Evolutionary conservation across 225 moss, liverwort and hornwort genomes (phyloP), one percentile per base, ranked within the genome.

Genomic region (Physcomitrium patens): DNA sequence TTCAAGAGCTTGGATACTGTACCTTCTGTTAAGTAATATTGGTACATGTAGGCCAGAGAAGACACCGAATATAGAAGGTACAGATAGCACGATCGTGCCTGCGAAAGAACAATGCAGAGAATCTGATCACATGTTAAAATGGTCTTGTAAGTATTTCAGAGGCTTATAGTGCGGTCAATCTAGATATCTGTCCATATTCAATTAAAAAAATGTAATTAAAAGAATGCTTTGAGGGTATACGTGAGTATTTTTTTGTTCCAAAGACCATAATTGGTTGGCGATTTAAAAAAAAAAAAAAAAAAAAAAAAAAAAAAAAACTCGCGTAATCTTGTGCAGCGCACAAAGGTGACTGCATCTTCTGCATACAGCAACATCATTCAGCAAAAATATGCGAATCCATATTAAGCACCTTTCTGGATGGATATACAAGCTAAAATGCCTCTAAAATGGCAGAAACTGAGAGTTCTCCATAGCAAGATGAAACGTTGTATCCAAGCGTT

Each of bases 1-100:
- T 86, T 81, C 65, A 91, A 78, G 63, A 91, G 86, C 63, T 49
- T 86, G 26, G 74, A 65, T 44, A 91, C 81, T 75, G 90, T 81
- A 53, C 79, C 71, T 75, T 80, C 72, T 18, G 81, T 78, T 56
- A 91, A 70, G 68, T 87, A 87, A 62, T 89, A 76, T 63, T 91
- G 86, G 59, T 89, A 85, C 63, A 88, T 93, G 68, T 49, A 79
- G 49, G 68, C 54, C 57, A 72, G 23, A 19, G 20, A 37, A 72
- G 37, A 9, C 55, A 73, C 12, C 56, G 19, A 75, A 61, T n/a
- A 17, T 19, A 37, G 31, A 37, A 37, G 1, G 4, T 37, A 7
- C 31, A 37, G 31, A 37, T 7, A 37, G 31, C 7, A 58, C 49
- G 63, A 73, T 20, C 54, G 10, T 19, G 47, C 15, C 65, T 47